These are phyloP conservation scores for Dictyostelium brefeldianum DNA, from an alignment of 78 protist genomes.

Conservation along the genomic window DNA sequence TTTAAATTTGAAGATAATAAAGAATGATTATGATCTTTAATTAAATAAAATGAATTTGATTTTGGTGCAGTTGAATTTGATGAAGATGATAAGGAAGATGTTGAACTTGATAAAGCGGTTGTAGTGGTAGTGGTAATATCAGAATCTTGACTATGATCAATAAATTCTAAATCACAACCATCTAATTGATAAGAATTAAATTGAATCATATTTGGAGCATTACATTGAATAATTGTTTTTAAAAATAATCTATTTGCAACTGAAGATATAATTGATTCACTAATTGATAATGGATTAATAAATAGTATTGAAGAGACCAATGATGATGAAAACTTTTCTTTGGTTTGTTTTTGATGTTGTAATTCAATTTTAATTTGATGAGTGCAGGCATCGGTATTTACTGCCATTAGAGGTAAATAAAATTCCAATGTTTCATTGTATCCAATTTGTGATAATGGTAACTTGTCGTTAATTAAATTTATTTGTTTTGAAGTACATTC, in stretches of 20 bases:
- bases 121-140: neutral
- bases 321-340: conserved; percentile 60
- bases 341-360: conserved; percentile 69
- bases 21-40: conserved; percentile 55
- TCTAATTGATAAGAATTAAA: conserved; percentile 22
- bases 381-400: conserved; percentile 34
- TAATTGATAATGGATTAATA: conserved; percentile 61
- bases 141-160: neutral
- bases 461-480: conserved; percentile 36
- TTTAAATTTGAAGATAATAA: conserved; percentile 15
- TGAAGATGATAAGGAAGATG: neutral
- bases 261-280: conserved; percentile 25
- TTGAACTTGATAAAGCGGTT: neutral
- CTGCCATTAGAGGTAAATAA: conserved; percentile 71
- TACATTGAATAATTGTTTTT: conserved; percentile 46
- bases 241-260: conserved; percentile 41
- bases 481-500: neutral
- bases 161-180: conserved; percentile 45
- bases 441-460: conserved; percentile 40
- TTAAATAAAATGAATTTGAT: conserved; percentile 41
- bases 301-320: conserved; percentile 39
- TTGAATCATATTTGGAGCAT: conserved; percentile 21
- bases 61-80: neutral
- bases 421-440: conserved; percentile 41
- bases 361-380: conserved; percentile 48